phyloP scores from a whole-genome alignment of 192 early-diverging fungal species.

The Podila horticola region DNA sequence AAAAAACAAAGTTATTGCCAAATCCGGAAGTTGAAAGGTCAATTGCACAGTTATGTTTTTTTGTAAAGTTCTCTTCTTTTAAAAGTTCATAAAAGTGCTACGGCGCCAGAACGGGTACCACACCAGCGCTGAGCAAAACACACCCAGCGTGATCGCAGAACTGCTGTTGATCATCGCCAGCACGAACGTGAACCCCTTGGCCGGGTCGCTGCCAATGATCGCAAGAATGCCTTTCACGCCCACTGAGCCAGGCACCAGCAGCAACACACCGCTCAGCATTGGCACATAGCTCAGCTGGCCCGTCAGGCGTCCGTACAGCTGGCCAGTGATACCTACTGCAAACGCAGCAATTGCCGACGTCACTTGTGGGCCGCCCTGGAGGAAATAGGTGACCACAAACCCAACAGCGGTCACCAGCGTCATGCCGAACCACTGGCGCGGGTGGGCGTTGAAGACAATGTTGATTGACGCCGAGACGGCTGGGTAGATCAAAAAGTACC shows the following conservation, averaged over 20 bases:
- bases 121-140: conserved; percentile 49
- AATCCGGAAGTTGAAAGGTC: too few species aligned
- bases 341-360: conserved; percentile 45
- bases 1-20: not conserved
- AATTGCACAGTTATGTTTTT: not conserved
- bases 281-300: conserved; percentile 53
- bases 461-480: conserved; percentile 49
- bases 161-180: conserved; percentile 52
- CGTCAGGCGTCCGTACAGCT: conserved; percentile 50
- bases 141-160: conserved; percentile 51
- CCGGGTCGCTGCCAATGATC: conserved; percentile 40
- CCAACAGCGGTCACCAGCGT: conserved; percentile 46
- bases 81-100: conserved; percentile 53
- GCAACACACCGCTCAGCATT: conserved; percentile 50
- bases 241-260: conserved; percentile 55
- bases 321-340: conserved; percentile 45
- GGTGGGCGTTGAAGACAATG: conserved; percentile 52
- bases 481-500: conserved; percentile 53
- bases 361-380: conserved; percentile 32
- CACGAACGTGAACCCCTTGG: conserved; percentile 46
- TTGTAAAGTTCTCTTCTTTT: not conserved
- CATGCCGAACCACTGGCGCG: conserved; percentile 49
- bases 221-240: conserved; percentile 49
- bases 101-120: conserved; percentile 52
- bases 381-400: conserved; percentile 43